These are phyloP conservation scores for Saturnispora sekii DNA, from an alignment of 805 yeast species.

Conservation along the genomic window DNA sequence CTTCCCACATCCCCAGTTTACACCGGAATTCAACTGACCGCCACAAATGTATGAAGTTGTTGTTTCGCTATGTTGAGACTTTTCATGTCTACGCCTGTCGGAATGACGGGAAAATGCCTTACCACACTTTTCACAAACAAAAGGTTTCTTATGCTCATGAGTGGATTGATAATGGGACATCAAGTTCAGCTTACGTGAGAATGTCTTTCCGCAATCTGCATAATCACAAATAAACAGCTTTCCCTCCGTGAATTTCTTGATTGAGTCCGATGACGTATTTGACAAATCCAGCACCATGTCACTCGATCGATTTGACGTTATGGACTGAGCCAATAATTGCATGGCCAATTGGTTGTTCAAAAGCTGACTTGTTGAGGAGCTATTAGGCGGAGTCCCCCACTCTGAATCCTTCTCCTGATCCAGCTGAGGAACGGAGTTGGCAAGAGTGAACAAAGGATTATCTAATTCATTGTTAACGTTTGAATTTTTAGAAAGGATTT, in stretches of 20 bases:
- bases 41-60: constrained; percentile 21
- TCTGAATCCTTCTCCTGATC: neutral
- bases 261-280: neutral
- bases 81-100: constrained; percentile 28
- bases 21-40: constrained; percentile 22
- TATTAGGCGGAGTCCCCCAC: neutral
- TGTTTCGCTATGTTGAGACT: constrained; percentile 23
- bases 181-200: constrained; percentile 27
- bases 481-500: neutral
- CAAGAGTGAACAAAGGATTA: constrained; percentile 24
- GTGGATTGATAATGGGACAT: constrained; percentile 27
- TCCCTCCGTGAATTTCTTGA: neutral
- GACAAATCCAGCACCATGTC: neutral
- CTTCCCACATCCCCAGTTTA: constrained; percentile 29
- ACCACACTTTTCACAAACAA: constrained; percentile 22
- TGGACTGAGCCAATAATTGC: constrained; percentile 6
- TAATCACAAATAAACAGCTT: constrained; percentile 20
- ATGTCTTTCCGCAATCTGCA: constrained; percentile 23
- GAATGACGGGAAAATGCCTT: constrained; percentile 27
- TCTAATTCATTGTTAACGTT: constrained; percentile 9
- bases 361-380: neutral
- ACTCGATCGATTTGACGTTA: neutral
- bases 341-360: constrained; percentile 3
- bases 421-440: constrained; percentile 19
- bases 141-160: constrained; percentile 28